Evolutionary conservation across 73 alveolate species (phyloP), one percentile per base, ranked within the genome.

Genomic region (Paramecium primaurelia): DNA sequence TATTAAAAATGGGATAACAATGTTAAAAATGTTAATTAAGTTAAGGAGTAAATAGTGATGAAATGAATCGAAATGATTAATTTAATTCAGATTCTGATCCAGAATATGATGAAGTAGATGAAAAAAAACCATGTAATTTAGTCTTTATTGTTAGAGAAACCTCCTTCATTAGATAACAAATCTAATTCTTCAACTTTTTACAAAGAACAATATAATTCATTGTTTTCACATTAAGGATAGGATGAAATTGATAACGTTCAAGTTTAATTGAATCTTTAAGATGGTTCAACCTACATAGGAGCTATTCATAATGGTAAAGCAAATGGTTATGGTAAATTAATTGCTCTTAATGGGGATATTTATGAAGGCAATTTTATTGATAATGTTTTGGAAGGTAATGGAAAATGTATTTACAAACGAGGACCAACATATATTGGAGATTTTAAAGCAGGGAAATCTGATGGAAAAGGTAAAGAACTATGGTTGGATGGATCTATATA

Each of bases 361-460:
- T 95, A 77, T 86, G 97, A 90, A 14, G 98, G 98, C 25, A 97
- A 95, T 69, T 95, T 95, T 93, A 86, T 86, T 59, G 95, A 95
- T 47, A 97, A 97, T 95, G 86, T 95, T 73, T 96, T 97, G 45
- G 73, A 93, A 92, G 97, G 97, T 8, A 45, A 86, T n/a, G 95
- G 95, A 28, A 22, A 45, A 6, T 86, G 68, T 18, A 32, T 83
- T 7, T 86, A 22, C 40, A 85, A 36, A 77, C 30, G 80, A 40
- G 98, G 98, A 40, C 88, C 98, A 30, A 51, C 86, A 16, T 96
- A 96, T 93, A 95, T 85, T 93, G 98, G 98, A 12, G 32, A 84
- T 34, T 96, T 92, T 83, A 68, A 60, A 96, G 97, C 2, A 86
- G 92, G 75, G 83, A 95, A 94, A 91, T 88, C 86, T 80, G 93